phyloP scores from a whole-genome alignment of 257 asterid genomes.

The Prunella vulgaris region DNA sequence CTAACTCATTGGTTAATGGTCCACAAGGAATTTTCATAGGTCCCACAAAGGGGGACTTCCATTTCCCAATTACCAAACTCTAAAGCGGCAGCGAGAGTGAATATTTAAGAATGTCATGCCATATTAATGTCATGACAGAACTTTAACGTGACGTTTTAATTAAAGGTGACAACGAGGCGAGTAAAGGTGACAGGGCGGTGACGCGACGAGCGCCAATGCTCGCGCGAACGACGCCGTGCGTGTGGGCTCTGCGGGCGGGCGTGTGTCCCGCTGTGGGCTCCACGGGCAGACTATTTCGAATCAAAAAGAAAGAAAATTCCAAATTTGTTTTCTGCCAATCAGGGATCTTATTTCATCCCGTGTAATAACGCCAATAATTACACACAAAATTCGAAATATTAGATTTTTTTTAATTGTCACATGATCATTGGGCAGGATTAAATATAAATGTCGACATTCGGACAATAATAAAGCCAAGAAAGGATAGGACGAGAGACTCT shows the following conservation, averaged over 20 bases:
- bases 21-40: background rate
- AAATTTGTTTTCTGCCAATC: background rate
- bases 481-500: background rate
- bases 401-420: too few relatives aligned
- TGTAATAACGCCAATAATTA: background rate
- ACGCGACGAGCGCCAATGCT: background rate
- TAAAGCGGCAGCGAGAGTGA: background rate
- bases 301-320: background rate
- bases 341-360: background rate
- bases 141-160: slow-evolving; percentile 6
- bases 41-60: background rate
- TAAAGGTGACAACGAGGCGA: background rate
- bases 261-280: slow-evolving; percentile 25
- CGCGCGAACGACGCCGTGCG: background rate
- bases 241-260: slow-evolving; percentile 27
- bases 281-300: background rate
- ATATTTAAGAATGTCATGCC: background rate
- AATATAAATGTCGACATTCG: slow-evolving; percentile 18
- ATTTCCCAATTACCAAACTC: background rate
- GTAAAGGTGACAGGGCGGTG: background rate
- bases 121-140: background rate
- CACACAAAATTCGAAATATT: too few relatives aligned
- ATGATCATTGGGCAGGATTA: background rate
- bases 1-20: background rate
- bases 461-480: background rate